Evolutionary conservation across 2,329 filamentous ascomycete species (phyloP), one percentile per base, ranked within the genome.

Genomic region (Calonectria pseudoturangicola): DNA sequence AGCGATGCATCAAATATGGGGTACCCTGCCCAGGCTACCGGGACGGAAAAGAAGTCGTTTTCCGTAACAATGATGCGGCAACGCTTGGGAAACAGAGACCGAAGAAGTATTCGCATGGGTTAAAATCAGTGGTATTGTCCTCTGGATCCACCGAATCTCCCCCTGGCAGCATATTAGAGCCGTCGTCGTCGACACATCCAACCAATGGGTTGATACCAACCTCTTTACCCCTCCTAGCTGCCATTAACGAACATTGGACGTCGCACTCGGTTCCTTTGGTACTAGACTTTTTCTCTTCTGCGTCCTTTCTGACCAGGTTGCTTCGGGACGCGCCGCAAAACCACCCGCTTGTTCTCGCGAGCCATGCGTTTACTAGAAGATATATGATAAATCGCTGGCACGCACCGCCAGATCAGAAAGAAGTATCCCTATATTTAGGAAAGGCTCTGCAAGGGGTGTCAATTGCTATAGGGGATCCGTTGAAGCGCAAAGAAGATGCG

Each of bases 11-110:
- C 10, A 39, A 21, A 4, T 58, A 39, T 39, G 51, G 33, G 21
- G 51, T 58, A 21, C 51, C 51, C 10, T 39, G 51, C n/a, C 51
- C 33, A 36, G 51, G 51, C 13, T 58, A 58, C 3, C 51, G 51
- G 10, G 30, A 56, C 33, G 28, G 33, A 8, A 30, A 15, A 56
- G 51, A 56, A 30, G 27, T 54, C 27, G 30, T 54, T 5, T 54
- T 54, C 33, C 50, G 28, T 30, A 33, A 36, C 18, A 56, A 18
- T 39, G 51, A 36, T 18, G 28, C 30, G 10, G 9, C 8, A 3
- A 36, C 51, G 3, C 9, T 28, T 47, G 43, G 18, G 1, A 10
- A 7, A 21, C 16, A 47, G 12, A 30, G 36, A n/a, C 9, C 15
- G 2, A n/a, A 36, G 16, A 21, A 33, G n/a, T 2, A 28, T 27